A percentile compares a stretch with the other conserved stretches of the same genome.
Evolutionary conservation across 768 basidiomycete species (phyloP).

Genomic region (Mycena galopus): DNA sequence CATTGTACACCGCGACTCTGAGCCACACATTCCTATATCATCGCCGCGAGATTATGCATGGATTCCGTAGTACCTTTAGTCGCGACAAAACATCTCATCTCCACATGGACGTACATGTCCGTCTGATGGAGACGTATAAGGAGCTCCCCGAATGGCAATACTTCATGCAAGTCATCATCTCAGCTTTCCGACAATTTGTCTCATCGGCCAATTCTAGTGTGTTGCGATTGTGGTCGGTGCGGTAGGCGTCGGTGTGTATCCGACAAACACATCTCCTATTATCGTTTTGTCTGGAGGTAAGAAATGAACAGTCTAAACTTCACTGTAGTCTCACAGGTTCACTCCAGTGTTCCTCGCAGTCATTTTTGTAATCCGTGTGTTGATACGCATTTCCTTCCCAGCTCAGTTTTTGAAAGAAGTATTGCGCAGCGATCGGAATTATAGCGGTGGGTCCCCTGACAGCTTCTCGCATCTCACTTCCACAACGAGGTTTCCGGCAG

Average conservation of each 20-base stretch:
- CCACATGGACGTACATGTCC: slow-evolving; percentile 54
- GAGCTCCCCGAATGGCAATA: slow-evolving; percentile 63
- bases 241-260: slow-evolving; percentile 45
- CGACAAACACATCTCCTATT: slow-evolving; percentile 49
- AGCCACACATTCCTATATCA: slow-evolving; percentile 56
- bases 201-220: slow-evolving; percentile 12
- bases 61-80: slow-evolving; percentile 40
- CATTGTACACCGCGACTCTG: slow-evolving; percentile 49
- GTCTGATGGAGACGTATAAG: slow-evolving; percentile 56
- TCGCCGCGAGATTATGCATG: slow-evolving; percentile 54
- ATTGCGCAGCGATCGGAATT: slow-evolving; percentile 8
- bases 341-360: slow-evolving; percentile 25
- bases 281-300: slow-evolving; percentile 39
- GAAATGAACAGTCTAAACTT: slow-evolving; percentile 1
- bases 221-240: slow-evolving; percentile 47
- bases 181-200: too few species aligned
- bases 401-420: neutral
- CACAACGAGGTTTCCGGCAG: neutral
- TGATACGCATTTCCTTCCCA: neutral
- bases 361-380: slow-evolving; percentile 41
- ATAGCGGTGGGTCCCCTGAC: too few species aligned
- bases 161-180: slow-evolving; percentile 33
- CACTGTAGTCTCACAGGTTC: neutral
- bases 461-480: too few species aligned
- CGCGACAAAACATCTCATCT: slow-evolving; percentile 45